Base-by-base conservation (phyloP, 2,329 filamentous ascomycete genomes). In the Canariomyces notabilis region DNA sequence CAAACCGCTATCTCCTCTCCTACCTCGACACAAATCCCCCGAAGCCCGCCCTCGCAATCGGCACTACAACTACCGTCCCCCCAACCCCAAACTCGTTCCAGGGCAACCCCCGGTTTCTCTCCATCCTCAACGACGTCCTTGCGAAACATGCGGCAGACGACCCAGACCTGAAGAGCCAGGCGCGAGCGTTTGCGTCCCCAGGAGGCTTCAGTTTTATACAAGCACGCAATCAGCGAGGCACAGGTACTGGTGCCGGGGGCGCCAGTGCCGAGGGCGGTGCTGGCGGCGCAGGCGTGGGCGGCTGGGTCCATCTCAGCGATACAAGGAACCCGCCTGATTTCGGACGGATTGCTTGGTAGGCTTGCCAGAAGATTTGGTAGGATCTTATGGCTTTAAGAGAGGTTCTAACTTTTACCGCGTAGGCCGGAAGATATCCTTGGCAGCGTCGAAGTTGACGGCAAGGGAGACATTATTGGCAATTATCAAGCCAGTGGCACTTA, bases 391-490 rank as follows among this genome's bases (percentile, higher is more conserved):
- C 3, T 2, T 4, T 5, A 6, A 2, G 3, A 4, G 9, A 6
- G 22, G 21, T 1, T 14, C 4, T 26, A 14, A 6, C 26, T 8
- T 15, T 38, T 26, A 11, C 11, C n/a, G 18, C 6, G 19, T 31
- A 64, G 62, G 71, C 81, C 82, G 1, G 82, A 85, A 57, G 82
- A 86, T 57, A 86, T 86, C 31, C 67, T 86, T 44, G 82, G 82
- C 31, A 85, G 81, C 52, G 71, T 85, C 33, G 77, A 84, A 59
- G 82, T 85, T 5, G 72, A 83, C 58, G 71, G 69, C 2, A 53
- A 65, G 6, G 82, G 82, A 0, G 60, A 73, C 21, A 75, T 84
- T 42, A 67, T 82, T 20, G 78, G 79, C 18, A 74, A 72, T 52
- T 77, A 77, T 52, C 73, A 80, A 62, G 67, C 73, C 1, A 82